Evolutionary conservation across 768 basidiomycete genomes (phyloP), one percentile per base, ranked within the genome.

Genomic region (Strobilomyces dryophilus): DNA sequence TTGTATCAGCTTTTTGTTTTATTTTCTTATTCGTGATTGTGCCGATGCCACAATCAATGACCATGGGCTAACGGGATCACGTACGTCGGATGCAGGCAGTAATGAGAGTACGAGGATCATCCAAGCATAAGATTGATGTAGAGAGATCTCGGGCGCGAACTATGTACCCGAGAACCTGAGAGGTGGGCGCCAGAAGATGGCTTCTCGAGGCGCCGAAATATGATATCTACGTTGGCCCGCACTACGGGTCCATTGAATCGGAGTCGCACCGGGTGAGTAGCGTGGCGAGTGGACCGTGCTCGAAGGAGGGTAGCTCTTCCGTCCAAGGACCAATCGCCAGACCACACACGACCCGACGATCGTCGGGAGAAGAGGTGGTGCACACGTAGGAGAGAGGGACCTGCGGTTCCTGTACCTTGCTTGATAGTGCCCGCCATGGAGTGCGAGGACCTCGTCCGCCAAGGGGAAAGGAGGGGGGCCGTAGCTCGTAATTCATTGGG

Each of bases 1-100:
- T 35, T 45, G 40, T 39, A 27, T 24, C 9, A 29, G 7, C 5
- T 24, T 37, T 18, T 42, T 46, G 36, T 40, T 12, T 32, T 2
- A 2, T 35, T 60, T 52, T 55, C 54, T 62, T 52, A 5, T 47
- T 47, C 45, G 46, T 44, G 20, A 8, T 26, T 26, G 24, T 42
- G 26, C 42, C 8, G 27, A 12, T 15, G 17, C 4, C 15, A 26
- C 24, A 12, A 41, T 41, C 42, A 43, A n/a, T 18, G n/a, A n/a
- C n/a, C n/a, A n/a, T n/a, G 17, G 37, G n/a, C 14, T 24, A 43
- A 17, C 18, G 37, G 37, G 18, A 39, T 39, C 8, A 10, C 20
- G 18, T 10, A 14, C 15, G 7, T n/a, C 4, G 1, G 14, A 17
- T n/a, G n/a, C 17, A 29, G 29, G 29, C 29, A 9, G 9, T 6